Evolutionary conservation across 345 rosid species (phyloP).

Genomic region (Melastoma malabathricum): DNA sequence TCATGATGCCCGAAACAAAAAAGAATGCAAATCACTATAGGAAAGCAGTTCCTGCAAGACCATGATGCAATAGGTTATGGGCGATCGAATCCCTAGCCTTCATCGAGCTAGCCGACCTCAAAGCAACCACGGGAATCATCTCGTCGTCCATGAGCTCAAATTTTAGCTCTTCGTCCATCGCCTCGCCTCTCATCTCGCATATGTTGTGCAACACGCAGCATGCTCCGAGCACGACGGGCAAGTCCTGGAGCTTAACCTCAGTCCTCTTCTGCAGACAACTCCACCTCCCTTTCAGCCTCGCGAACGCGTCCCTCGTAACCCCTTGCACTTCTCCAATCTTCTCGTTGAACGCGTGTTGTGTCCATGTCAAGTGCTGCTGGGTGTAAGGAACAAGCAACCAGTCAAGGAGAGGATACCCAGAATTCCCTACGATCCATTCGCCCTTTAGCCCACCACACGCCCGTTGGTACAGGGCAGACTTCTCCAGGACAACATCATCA

Average conservation of each 20-base stretch:
- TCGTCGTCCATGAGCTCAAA: conserved; percentile 14
- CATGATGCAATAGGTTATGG: conserved; percentile 17
- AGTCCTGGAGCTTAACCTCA: conserved; percentile 16
- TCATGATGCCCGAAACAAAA: background rate
- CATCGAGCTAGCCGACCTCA: conserved; percentile 9
- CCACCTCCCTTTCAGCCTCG: conserved; percentile 15
- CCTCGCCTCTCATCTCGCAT: conserved; percentile 14
- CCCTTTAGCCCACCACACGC: conserved; percentile 17
- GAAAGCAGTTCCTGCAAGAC: conserved; percentile 14
- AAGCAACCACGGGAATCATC: conserved; percentile 12
- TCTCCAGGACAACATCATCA: conserved; percentile 16
- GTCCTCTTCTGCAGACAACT: conserved; percentile 15
- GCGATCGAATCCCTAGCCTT: conserved; percentile 16
- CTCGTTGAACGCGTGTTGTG: conserved; percentile 17
- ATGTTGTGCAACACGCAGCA: conserved; percentile 18
- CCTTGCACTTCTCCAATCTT: conserved; percentile 13
- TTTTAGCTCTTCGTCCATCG: conserved; percentile 5
- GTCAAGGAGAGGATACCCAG: conserved; percentile 13
- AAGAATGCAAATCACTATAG: background rate
- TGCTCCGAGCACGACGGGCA: conserved; percentile 15
- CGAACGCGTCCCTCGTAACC: conserved; percentile 11
- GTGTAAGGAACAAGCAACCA: conserved; percentile 18
- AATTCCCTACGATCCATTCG: conserved; percentile 13
- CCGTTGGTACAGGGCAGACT: conserved; percentile 14
- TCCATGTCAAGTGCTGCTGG: conserved; percentile 16